These are phyloP conservation scores for Pseudogymnoascus sp. DNA, from an alignment of 2,329 filamentous ascomycete species.

Conservation along the genomic window DNA sequence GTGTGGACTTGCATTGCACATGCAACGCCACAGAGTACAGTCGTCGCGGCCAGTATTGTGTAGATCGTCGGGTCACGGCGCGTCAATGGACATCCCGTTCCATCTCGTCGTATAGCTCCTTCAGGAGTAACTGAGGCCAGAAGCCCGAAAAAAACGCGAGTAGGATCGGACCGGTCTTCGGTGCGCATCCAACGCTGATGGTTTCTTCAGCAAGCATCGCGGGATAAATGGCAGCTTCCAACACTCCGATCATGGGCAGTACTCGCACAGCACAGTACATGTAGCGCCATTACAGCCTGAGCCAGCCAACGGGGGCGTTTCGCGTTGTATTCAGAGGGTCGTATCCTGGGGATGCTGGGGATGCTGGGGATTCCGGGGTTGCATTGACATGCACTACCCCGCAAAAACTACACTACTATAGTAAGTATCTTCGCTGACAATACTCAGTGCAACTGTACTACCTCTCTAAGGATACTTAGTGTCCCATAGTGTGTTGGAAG, in stretches of 20 bases:
- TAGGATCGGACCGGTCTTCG: neutral
- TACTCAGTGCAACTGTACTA: neutral
- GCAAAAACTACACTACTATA: neutral
- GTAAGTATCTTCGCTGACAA: neutral
- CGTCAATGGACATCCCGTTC: neutral
- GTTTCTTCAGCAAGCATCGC: too few relatives aligned
- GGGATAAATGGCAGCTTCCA: neutral
- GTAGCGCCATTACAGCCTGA: neutral
- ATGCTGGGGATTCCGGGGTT: neutral
- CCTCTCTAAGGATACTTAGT: neutral
- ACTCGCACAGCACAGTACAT: neutral
- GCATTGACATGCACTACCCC: constrained; percentile 4
- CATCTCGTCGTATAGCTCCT: neutral
- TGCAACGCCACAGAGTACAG: neutral
- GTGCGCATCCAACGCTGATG: too few relatives aligned
- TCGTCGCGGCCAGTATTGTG: neutral
- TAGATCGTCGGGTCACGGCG: neutral
- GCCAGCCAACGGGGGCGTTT: neutral
- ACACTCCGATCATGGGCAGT: neutral
- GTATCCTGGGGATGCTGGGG: neutral
- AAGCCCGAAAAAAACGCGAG: neutral
- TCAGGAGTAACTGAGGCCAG: neutral
- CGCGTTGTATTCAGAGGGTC: neutral
- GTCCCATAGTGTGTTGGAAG: neutral
- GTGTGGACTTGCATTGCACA: neutral